phyloP scores from a whole-genome alignment of 1,284 basidiomycete species.

The Tetrapyrgos nigripes region DNA sequence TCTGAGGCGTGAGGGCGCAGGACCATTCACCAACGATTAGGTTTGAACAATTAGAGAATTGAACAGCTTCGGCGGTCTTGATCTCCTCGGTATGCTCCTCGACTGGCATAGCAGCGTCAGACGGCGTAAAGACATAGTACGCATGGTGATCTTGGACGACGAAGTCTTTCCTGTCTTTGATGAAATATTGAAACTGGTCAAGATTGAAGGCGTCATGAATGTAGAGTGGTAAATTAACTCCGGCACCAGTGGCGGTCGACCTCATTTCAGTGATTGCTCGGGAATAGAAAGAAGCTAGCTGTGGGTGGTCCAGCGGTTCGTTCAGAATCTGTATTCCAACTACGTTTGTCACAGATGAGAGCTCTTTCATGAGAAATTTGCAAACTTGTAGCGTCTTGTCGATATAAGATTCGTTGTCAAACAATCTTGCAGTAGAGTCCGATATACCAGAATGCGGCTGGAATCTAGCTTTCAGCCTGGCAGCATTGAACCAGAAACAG shows the following conservation, averaged over 20 bases:
- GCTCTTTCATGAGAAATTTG: slow-evolving; percentile 59
- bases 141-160: slow-evolving; percentile 82
- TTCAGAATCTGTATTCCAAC: slow-evolving; percentile 82
- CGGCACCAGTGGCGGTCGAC: slow-evolving; percentile 43
- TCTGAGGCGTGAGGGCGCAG: slow-evolving; percentile 68
- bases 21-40: slow-evolving; percentile 78
- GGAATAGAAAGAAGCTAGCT: slow-evolving; percentile 59
- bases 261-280: slow-evolving; percentile 64
- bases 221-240: slow-evolving; percentile 68
- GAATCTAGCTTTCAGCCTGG: slow-evolving; percentile 2
- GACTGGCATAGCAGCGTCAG: slow-evolving; percentile 52
- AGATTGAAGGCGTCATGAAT: slow-evolving; percentile 80
- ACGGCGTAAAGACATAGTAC: slow-evolving; percentile 69
- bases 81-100: slow-evolving; percentile 57
- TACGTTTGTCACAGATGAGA: slow-evolving; percentile 72
- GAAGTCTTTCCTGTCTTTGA: slow-evolving; percentile 67
- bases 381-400: slow-evolving; percentile 67
- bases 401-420: slow-evolving; percentile 55
- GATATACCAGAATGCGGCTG: slow-evolving; percentile 75
- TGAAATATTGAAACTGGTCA: slow-evolving; percentile 58
- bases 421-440: slow-evolving; percentile 63
- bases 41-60: slow-evolving; percentile 56
- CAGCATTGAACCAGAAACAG: not conserved
- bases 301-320: slow-evolving; percentile 63
- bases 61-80: slow-evolving; percentile 44